Evolutionary conservation across 2,329 filamentous ascomycete genomes (phyloP).

Genomic region (Epicoccum sorghinum): DNA sequence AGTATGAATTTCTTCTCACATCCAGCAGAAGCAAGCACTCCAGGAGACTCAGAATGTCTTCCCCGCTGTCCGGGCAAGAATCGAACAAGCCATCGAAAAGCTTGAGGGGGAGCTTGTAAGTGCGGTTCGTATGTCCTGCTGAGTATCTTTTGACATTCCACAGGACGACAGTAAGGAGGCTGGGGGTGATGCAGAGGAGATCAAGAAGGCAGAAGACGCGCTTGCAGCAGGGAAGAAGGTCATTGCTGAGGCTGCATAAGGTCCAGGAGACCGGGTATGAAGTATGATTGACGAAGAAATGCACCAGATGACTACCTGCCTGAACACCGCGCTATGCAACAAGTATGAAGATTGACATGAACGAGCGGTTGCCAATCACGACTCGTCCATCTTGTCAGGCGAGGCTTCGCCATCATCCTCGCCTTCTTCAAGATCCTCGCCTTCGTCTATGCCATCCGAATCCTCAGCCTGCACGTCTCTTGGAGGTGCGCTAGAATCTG

Average conservation of each 20-base stretch:
- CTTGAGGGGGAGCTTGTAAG: constrained; percentile 78
- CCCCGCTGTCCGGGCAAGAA: constrained; percentile 71
- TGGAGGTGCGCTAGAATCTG: constrained; percentile 29
- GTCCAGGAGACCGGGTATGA: constrained; percentile 21
- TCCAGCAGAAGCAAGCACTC: constrained; percentile 72
- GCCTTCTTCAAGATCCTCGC: constrained; percentile 40
- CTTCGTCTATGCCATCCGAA: constrained; percentile 42
- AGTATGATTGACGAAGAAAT: constrained; percentile 18
- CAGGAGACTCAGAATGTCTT: constrained; percentile 88
- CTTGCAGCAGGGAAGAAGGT: constrained; percentile 49
- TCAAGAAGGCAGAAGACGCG: constrained; percentile 53
- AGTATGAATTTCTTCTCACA: neutral
- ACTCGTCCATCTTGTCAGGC: constrained; percentile 39
- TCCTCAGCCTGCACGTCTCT: constrained; percentile 37
- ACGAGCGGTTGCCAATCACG: constrained; percentile 17
- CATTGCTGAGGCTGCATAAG: constrained; percentile 38
- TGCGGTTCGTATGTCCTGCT: constrained; percentile 31
- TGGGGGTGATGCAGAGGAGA: constrained; percentile 49
- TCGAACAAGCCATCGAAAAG: constrained; percentile 72
- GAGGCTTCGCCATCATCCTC: constrained; percentile 37
- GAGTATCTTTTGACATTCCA: constrained; percentile 6
- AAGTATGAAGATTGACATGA: constrained; percentile 7
- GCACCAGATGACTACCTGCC: constrained; percentile 11
- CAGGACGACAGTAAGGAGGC: constrained; percentile 52
- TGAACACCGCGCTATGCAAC: constrained; percentile 46